phyloP scores from a whole-genome alignment of 306 rosid species.

The Cicer chorassanicum region DNA sequence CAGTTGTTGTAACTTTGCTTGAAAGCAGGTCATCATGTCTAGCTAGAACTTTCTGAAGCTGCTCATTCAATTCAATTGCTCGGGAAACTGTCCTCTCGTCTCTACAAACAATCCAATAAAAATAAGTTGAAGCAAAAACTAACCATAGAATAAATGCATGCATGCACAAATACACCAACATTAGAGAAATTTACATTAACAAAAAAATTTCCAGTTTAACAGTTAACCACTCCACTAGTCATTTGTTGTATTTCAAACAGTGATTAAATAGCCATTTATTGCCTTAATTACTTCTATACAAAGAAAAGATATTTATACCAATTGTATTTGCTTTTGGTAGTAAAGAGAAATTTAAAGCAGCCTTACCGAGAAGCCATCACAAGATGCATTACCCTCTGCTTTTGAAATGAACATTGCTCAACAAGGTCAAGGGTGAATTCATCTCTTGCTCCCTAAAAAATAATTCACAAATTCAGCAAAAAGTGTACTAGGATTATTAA shows the following conservation, averaged over 20 bases:
- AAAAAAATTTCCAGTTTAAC: neutral
- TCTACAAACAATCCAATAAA: constrained; percentile 36
- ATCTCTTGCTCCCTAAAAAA: constrained; percentile 73
- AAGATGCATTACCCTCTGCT: constrained; percentile 94
- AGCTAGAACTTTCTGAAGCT: constrained; percentile 75
- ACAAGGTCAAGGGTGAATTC: constrained; percentile 96
- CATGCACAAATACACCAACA: neutral
- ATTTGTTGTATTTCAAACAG: neutral
- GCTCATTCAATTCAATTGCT: constrained; percentile 83
- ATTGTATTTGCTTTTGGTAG: constrained; percentile 8
- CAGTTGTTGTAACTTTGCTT: constrained; percentile 51
- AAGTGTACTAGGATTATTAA: constrained; percentile 8
- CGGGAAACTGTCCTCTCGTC: constrained; percentile 75
- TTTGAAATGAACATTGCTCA: constrained; percentile 92
- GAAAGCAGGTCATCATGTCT: constrained; percentile 80
- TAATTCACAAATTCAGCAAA: constrained; percentile 40
- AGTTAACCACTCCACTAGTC: neutral
- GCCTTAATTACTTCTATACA: neutral
- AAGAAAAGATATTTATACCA: no score
- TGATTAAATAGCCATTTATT: neutral
- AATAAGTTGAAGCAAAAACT: constrained; percentile 24
- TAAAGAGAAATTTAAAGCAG: constrained; percentile 40
- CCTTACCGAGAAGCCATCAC: constrained; percentile 86
- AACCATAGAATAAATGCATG: constrained; percentile 13
- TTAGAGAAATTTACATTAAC: neutral